These are phyloP conservation scores for Delonix regia DNA, from an alignment of 306 rosid species.

Conservation along the genomic window DNA sequence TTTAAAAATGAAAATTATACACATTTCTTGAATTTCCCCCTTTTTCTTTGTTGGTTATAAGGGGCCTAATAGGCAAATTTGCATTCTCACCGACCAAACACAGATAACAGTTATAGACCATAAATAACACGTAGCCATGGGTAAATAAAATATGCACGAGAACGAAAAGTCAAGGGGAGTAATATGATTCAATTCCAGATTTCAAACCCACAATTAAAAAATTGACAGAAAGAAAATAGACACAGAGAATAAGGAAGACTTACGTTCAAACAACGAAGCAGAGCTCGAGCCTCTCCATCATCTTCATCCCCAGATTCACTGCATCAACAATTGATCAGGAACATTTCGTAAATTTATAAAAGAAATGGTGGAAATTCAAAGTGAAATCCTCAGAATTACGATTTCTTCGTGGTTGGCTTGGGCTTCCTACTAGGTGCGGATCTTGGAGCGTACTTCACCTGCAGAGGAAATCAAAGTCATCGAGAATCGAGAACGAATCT, in stretches of 20 bases:
- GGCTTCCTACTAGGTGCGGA: constrained; percentile 39
- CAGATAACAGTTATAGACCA: background rate
- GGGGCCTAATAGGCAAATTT: too few relatives aligned
- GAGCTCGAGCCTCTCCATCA: constrained; percentile 41
- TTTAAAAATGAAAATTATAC: too few relatives aligned
- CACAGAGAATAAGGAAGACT: constrained; percentile 11
- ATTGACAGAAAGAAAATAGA: background rate
- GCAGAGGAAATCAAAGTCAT: constrained; percentile 11
- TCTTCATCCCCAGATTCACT: constrained; percentile 53
- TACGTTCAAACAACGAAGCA: constrained; percentile 55
- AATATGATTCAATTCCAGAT: background rate
- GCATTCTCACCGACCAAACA: constrained; percentile 28
- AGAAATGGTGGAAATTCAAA: background rate
- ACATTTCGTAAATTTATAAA: background rate
- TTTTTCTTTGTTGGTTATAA: too few relatives aligned
- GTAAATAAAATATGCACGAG: background rate
- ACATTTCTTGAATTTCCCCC: too few relatives aligned
- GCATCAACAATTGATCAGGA: constrained; percentile 38
- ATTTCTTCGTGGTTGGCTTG: constrained; percentile 29
- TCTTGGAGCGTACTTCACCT: constrained; percentile 63
- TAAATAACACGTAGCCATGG: background rate
- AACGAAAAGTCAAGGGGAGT: background rate
- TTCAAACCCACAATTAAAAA: background rate
- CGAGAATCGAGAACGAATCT: background rate
- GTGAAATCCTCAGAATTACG: constrained; percentile 41